Evolutionary conservation across 2,329 filamentous ascomycete species (phyloP), one percentile per base, ranked within the genome.

Genomic region (Pestalotiopsis sp.): DNA sequence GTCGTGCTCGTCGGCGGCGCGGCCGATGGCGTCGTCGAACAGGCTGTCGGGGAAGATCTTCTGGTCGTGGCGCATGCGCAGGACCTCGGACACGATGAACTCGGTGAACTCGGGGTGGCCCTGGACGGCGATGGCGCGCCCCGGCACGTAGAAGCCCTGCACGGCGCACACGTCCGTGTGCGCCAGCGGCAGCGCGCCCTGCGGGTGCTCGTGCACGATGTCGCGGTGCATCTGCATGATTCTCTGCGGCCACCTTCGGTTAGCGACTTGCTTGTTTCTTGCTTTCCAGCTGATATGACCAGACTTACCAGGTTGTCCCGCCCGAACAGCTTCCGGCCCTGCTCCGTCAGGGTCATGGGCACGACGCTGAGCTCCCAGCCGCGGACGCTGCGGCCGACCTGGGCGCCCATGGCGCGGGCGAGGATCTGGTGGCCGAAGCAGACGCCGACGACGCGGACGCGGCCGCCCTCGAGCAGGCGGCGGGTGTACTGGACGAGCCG

Each of bases 401-500:
- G 86, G 23, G 82, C 86, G 3, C 90, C 92, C 73, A 95, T 77
- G 1, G 93, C 92, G 66, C 93, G 86, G 1, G 88, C 93, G 58
- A 96, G 82, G 74, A 97, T 94, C 82, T 97, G 93, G 78, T 97
- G 94, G 4, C 94, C 94, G 78, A 95, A 97, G 80, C 94, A 97
- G 17, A 96, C 86, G 12, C 93, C 94, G 17, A 97, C 85, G n/a
- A 95, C 80, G 45, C 89, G 87, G 7, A 96, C 87, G 0, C 89
- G 84, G 31, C 86, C 83, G 71, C 91, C 86, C 13, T 84, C 83
- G 41, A 93, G 84, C 3, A 92, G 83, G 5, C 81, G 73, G 71
- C 85, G 82, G 64, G 87, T 89, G 75, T 90, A 97, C 1, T 90
- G 88, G 20, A 94, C 90, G 1, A 97, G 85, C 66, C 87, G 89